Percentiles rank a stretch among this genome's conserved stretches.
Evolutionary conservation across 805 yeast species (phyloP).

Genomic region (Hanseniaspora occidentalis): DNA sequence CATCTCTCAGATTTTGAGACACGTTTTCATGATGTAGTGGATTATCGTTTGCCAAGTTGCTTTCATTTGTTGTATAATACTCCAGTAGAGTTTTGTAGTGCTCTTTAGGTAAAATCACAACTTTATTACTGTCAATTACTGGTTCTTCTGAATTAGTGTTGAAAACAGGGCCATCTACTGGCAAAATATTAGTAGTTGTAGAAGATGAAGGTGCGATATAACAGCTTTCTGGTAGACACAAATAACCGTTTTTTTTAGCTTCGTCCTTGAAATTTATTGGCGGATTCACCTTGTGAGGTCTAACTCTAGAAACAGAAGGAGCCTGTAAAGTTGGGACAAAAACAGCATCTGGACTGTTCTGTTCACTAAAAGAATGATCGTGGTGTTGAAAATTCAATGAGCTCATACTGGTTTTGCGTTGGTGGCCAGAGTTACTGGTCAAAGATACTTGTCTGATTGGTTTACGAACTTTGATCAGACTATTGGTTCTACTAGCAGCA

Average conservation of each 20-base stretch:
- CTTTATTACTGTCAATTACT: background rate
- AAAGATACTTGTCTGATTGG: background rate
- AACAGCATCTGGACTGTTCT: background rate
- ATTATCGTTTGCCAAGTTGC: constrained; percentile 1
- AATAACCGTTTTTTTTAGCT: constrained; percentile 35
- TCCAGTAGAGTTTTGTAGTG: constrained; percentile 11
- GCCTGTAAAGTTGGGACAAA: background rate
- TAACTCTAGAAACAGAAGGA: background rate
- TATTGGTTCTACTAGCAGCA: background rate
- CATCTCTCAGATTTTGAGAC: constrained; percentile 22
- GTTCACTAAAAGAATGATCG: background rate
- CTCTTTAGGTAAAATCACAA: background rate
- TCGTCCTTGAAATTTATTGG: constrained; percentile 11
- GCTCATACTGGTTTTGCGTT: background rate
- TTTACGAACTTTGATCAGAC: background rate
- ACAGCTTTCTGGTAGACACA: constrained; percentile 46
- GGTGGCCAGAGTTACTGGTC: background rate
- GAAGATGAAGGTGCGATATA: constrained; percentile 53
- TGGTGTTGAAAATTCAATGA: background rate
- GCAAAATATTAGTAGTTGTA: constrained; percentile 6
- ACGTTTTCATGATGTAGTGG: too few species aligned
- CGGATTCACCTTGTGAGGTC: background rate
- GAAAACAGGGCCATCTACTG: background rate
- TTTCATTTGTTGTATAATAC: constrained; percentile 9
- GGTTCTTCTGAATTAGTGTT: constrained; percentile 1